Percentiles rank a stretch among this genome's conserved stretches.
These are phyloP conservation scores for Neonectria hederae DNA, from an alignment of 2,329 filamentous ascomycete genomes.

Conservation along the genomic window DNA sequence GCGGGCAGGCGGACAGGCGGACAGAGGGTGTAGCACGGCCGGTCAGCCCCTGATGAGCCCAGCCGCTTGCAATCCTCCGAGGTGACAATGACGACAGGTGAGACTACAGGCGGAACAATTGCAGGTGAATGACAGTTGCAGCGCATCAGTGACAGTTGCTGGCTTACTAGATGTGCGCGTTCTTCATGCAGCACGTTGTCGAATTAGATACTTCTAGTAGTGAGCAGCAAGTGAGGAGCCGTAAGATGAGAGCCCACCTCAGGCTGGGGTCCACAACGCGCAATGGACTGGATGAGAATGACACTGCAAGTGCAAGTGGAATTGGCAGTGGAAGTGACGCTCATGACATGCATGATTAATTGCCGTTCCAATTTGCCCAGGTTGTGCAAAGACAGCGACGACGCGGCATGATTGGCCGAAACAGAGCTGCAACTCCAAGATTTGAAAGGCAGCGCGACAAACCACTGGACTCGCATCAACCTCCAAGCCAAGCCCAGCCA, in stretches of 20 bases:
- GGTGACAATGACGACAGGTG: constrained; percentile 10
- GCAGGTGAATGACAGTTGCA: constrained; percentile 10
- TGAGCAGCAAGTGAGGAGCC: constrained; percentile 10
- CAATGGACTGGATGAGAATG: constrained; percentile 14
- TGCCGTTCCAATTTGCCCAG: constrained; percentile 29
- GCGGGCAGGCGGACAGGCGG: constrained; percentile 32
- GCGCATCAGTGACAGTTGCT: not conserved
- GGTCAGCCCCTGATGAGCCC: constrained; percentile 37
- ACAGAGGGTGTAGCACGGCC: constrained; percentile 29
- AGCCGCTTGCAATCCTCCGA: constrained; percentile 24
- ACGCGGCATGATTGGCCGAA: constrained; percentile 32
- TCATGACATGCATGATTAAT: constrained; percentile 43
- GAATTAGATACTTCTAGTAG: no score
- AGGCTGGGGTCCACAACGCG: constrained; percentile 5
- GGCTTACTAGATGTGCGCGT: constrained; percentile 8
- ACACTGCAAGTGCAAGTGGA: not conserved
- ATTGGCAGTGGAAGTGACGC: constrained; percentile 23
- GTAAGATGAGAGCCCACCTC: not conserved
- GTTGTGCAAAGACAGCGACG: constrained; percentile 24
- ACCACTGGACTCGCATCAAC: constrained; percentile 24
- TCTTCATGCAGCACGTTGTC: constrained; percentile 9
- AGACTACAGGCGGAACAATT: constrained; percentile 4
- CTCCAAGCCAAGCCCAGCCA: constrained; percentile 3
- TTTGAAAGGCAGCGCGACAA: constrained; percentile 28
- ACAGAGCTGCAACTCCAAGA: constrained; percentile 28